Evolutionary conservation across 805 yeast species (phyloP).

Genomic region (Lachancea nothofagi): DNA sequence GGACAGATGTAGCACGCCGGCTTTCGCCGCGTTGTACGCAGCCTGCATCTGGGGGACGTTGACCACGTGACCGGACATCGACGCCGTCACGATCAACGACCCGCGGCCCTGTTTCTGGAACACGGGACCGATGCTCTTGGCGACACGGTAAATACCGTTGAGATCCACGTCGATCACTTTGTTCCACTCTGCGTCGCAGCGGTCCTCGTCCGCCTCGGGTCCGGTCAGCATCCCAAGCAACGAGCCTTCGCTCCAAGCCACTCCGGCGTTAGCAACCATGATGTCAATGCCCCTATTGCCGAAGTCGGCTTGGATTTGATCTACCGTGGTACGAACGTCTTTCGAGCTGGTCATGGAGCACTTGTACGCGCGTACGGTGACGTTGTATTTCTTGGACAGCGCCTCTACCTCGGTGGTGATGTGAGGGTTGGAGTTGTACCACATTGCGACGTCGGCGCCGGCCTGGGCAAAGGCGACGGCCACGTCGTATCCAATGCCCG

Average conservation of each 20-base stretch:
- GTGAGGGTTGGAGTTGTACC: constrained; percentile 55
- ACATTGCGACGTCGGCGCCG: constrained; percentile 75
- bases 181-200: constrained; percentile 58
- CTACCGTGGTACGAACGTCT: constrained; percentile 27
- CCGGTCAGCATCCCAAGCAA: constrained; percentile 41
- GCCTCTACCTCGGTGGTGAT: constrained; percentile 28
- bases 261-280: constrained; percentile 89
- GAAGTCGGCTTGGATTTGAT: constrained; percentile 53
- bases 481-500: constrained; percentile 77
- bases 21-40: constrained; percentile 81
- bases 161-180: constrained; percentile 70
- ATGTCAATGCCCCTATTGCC: constrained; percentile 66
- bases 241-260: constrained; percentile 70
- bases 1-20: constrained; percentile 70
- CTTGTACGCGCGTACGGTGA: constrained; percentile 50
- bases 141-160: constrained; percentile 74
- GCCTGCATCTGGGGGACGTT: constrained; percentile 86
- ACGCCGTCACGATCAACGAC: constrained; percentile 76
- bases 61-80: constrained; percentile 84
- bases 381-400: constrained; percentile 50
- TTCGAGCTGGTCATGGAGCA: constrained; percentile 28
- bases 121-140: constrained; percentile 65
- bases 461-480: constrained; percentile 83
- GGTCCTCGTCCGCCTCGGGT: constrained; percentile 37
- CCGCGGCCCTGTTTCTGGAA: constrained; percentile 76